phyloP scores from a whole-genome alignment of 2,329 filamentous ascomycete genomes.

The Microsporum ferrugineum region DNA sequence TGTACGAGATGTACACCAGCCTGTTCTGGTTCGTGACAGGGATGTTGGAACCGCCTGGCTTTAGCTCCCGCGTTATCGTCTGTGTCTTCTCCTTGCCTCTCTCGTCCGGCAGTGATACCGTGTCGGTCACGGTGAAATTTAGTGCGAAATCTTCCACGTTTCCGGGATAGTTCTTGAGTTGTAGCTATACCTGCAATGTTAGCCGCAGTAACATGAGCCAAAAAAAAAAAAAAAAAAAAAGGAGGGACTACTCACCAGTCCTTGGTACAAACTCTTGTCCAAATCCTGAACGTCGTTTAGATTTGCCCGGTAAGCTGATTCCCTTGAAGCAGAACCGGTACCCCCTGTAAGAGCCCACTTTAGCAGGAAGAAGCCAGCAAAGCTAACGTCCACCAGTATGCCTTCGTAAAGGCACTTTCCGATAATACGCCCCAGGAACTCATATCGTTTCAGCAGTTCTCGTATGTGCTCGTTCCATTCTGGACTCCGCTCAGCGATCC shows the following conservation, averaged over 20 bases:
- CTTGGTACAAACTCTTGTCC: constrained; percentile 81
- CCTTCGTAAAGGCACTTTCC: constrained; percentile 97
- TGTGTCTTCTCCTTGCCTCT: constrained; percentile 25
- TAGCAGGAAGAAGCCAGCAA: constrained; percentile 89
- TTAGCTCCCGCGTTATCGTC: constrained; percentile 56
- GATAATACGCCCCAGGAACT: constrained; percentile 84
- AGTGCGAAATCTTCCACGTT: constrained; percentile 70
- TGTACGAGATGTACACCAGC: constrained; percentile 85
- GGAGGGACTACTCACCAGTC: constrained; percentile 44
- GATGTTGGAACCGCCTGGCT: constrained; percentile 62
- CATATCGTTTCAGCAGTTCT: constrained; percentile 61
- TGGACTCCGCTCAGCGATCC: constrained; percentile 42
- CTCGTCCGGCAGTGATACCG: constrained; percentile 41
- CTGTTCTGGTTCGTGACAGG: constrained; percentile 85
- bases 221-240: constrained; percentile 1
- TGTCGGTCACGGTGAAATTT: constrained; percentile 81
- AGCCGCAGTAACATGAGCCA: background rate
- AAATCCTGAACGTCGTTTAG: constrained; percentile 89
- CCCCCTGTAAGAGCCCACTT: constrained; percentile 80
- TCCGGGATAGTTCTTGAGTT: constrained; percentile 74
- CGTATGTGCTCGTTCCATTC: constrained; percentile 48
- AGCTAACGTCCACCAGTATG: constrained; percentile 83
- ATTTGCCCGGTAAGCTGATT: constrained; percentile 71
- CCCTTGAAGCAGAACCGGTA: constrained; percentile 50
- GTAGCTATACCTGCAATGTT: constrained; percentile 27